Percentiles rank a stretch among this genome's conserved stretches.
phyloP scores from a whole-genome alignment of 495 filamentous ascomycete species.

The Aspergillus incahuasiensis region DNA sequence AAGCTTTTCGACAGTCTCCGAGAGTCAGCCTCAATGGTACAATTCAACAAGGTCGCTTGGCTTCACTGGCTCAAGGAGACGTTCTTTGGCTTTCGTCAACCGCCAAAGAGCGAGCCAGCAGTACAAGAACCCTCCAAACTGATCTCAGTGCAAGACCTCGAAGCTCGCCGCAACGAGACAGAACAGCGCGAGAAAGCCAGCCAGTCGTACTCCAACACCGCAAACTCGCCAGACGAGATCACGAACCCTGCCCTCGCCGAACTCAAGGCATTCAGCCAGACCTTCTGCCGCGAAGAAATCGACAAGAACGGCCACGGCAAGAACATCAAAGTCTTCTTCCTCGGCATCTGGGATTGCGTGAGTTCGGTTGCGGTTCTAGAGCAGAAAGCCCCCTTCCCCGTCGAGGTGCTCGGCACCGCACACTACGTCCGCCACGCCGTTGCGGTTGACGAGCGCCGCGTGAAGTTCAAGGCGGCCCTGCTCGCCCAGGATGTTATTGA shows the following conservation, averaged over 20 bases:
- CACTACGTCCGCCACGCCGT: conserved; percentile 52
- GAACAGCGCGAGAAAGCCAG: no score
- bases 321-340: conserved; percentile 25
- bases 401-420: conserved; percentile 35
- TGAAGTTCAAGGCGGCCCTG: conserved; percentile 52
- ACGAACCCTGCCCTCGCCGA: conserved; percentile 17
- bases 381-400: conserved; percentile 21
- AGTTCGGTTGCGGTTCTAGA: conserved; percentile 19
- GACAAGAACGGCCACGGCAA: conserved; percentile 16
- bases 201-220: no score
- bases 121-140: not conserved
- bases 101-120: not conserved
- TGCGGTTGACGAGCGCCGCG: conserved; percentile 60
- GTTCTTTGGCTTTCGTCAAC: no score
- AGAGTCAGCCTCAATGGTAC: no score
- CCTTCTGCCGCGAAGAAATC: conserved; percentile 31
- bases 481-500: conserved; percentile 47
- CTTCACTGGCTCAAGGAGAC: no score
- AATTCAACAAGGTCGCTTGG: no score
- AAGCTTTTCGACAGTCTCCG: no score
- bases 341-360: conserved; percentile 35
- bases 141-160: no score
- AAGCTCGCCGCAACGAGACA: no score
- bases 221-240: no score
- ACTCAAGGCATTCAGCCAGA: conserved; percentile 21